Conservation (phyloP, 768 basidiomycete species). For the Russula foetens region DNA sequence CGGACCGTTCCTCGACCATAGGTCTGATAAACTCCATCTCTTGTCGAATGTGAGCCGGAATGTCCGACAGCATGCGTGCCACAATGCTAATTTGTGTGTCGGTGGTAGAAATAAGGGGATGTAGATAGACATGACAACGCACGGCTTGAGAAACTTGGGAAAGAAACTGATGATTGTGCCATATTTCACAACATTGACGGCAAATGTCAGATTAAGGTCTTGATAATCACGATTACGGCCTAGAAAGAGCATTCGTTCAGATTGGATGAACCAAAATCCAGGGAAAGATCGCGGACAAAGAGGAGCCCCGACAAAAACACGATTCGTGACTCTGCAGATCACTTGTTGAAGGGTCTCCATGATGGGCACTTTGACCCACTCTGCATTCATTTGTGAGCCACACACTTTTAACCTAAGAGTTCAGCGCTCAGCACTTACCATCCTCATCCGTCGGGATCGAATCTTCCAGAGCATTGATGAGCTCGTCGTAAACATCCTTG, state of each 20-base stretch:
- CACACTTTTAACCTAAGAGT: neutral
- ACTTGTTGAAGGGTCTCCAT: slow-evolving; percentile 23
- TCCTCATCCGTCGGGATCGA: slow-evolving; percentile 25
- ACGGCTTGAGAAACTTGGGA: slow-evolving; percentile 31
- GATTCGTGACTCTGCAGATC: slow-evolving; percentile 25
- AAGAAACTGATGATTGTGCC: slow-evolving; percentile 27
- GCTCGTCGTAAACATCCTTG: slow-evolving; percentile 24
- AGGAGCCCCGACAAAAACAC: slow-evolving; percentile 30
- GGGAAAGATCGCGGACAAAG: slow-evolving; percentile 24
- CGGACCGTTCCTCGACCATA: slow-evolving; percentile 19
- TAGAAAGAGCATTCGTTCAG: neutral
- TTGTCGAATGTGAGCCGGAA: slow-evolving; percentile 8
- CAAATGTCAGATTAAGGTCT: slow-evolving; percentile 27
- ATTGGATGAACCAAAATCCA: neutral
- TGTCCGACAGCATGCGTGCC: slow-evolving; percentile 13
- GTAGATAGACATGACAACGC: slow-evolving; percentile 10
- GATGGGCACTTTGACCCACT: slow-evolving; percentile 23
- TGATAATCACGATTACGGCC: slow-evolving; percentile 28
- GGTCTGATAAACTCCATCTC: slow-evolving; percentile 5
- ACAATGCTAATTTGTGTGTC: slow-evolving; percentile 13
- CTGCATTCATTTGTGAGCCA: slow-evolving; percentile 23
- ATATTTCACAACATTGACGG: slow-evolving; percentile 26
- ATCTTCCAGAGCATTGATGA: slow-evolving; percentile 23
- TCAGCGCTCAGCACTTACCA: neutral
- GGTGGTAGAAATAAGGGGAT: neutral